phyloP scores from a whole-genome alignment of 495 filamentous ascomycete species.

The Penicillium longicatenatum region DNA sequence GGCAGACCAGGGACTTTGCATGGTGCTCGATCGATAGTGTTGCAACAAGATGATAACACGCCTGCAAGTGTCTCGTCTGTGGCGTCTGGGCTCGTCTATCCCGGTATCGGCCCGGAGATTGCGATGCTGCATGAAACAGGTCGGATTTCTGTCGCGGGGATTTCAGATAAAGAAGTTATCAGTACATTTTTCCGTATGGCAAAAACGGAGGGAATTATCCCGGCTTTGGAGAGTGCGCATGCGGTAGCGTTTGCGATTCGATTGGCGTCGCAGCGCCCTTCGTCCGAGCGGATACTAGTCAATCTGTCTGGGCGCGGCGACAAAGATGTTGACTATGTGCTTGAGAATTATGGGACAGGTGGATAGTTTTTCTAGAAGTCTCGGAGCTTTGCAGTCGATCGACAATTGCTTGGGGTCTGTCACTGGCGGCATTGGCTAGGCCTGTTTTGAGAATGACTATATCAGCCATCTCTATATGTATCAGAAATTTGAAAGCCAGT shows the following conservation, averaged over 20 bases:
- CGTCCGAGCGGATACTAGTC: slow-evolving; percentile 82
- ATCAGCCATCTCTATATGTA: too few species aligned
- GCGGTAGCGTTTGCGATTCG: slow-evolving; percentile 87
- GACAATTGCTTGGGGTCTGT: too few species aligned
- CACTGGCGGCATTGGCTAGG: too few species aligned
- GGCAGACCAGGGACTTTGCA: slow-evolving; percentile 14
- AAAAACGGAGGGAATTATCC: slow-evolving; percentile 81
- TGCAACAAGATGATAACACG: slow-evolving; percentile 10
- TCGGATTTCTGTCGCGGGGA: slow-evolving; percentile 40
- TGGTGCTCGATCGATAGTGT: slow-evolving; percentile 11
- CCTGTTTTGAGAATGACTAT: too few species aligned
- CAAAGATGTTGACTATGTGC: slow-evolving; percentile 69
- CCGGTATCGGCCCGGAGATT: slow-evolving; percentile 94
- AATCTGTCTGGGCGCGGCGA: slow-evolving; percentile 88
- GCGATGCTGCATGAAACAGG: slow-evolving; percentile 74
- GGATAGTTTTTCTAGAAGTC: not conserved
- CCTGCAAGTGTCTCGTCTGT: slow-evolving; percentile 66
- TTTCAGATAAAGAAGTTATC: not conserved
- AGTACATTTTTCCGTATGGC: not conserved
- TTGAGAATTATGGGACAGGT: not conserved
- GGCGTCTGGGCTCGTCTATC: slow-evolving; percentile 95
- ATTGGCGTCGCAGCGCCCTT: slow-evolving; percentile 79
- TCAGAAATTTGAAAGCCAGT: too few species aligned
- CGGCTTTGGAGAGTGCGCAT: slow-evolving; percentile 88
- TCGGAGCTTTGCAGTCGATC: too few species aligned